phyloP scores from a whole-genome alignment of 768 basidiomycete genomes.

The Termitomyces sp. region DNA sequence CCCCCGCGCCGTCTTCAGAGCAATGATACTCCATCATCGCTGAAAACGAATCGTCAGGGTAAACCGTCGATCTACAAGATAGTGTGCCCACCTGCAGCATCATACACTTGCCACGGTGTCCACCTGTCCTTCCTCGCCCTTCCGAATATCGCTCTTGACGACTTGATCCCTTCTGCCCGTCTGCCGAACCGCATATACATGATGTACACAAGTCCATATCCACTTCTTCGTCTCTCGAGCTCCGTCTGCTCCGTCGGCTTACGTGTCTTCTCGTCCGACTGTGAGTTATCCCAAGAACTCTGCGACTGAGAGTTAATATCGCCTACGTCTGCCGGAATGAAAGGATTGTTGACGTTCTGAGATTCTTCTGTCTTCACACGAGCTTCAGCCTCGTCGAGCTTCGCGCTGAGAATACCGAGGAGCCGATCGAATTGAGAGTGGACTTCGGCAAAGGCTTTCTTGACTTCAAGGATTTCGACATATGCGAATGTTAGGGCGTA shows the following conservation, averaged over 20 bases:
- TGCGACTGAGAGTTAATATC: slow-evolving; percentile 3
- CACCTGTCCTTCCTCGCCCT: slow-evolving; percentile 73
- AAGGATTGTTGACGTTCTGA: slow-evolving; percentile 3
- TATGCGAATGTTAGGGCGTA: slow-evolving; percentile 89
- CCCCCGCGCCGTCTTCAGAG: slow-evolving; percentile 56
- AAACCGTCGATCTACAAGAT: background rate
- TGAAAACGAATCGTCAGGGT: slow-evolving; percentile 20
- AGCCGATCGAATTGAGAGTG: slow-evolving; percentile 72
- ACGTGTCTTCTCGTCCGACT: slow-evolving; percentile 45
- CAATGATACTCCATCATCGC: slow-evolving; percentile 96
- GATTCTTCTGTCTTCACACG: slow-evolving; percentile 30
- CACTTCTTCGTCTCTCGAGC: slow-evolving; percentile 50
- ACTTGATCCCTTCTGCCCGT: slow-evolving; percentile 81
- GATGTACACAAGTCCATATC: slow-evolving; percentile 75
- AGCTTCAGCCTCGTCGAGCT: slow-evolving; percentile 42
- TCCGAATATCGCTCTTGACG: slow-evolving; percentile 70
- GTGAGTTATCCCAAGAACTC: slow-evolving; percentile 26
- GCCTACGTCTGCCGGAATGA: slow-evolving; percentile 5
- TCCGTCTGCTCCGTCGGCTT: slow-evolving; percentile 59
- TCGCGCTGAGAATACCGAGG: slow-evolving; percentile 53
- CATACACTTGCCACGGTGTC: slow-evolving; percentile 89
- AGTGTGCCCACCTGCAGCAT: slow-evolving; percentile 69
- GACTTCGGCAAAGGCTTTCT: slow-evolving; percentile 55
- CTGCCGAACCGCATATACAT: slow-evolving; percentile 93
- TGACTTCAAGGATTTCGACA: slow-evolving; percentile 64